A percentile compares a stretch with the other conserved stretches of the same genome.
Conservation (phyloP, 257 asterid species). For the Echium plantagineum region DNA sequence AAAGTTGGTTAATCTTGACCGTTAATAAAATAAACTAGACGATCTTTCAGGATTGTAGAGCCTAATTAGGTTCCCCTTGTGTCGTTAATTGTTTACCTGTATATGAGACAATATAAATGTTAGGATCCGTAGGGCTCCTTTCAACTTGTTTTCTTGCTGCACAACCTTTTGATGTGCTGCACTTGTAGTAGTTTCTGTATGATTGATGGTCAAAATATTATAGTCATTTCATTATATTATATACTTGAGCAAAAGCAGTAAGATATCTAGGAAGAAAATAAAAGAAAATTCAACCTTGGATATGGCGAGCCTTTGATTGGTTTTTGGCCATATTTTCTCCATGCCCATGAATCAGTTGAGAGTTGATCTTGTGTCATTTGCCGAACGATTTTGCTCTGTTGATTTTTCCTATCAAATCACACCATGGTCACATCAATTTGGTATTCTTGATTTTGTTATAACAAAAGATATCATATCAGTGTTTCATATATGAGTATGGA, state of each 20-base stretch:
- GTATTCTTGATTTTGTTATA: too few relatives aligned
- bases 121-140: slow-evolving; percentile 44
- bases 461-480: neutral
- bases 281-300: slow-evolving; percentile 40
- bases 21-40: too few relatives aligned
- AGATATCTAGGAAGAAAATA: neutral
- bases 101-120: slow-evolving; percentile 43
- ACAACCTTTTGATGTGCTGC: slow-evolving; percentile 65
- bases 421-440: neutral
- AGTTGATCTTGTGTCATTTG: slow-evolving; percentile 61
- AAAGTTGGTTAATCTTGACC: too few relatives aligned
- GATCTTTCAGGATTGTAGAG: too few relatives aligned
- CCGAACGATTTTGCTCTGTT: slow-evolving; percentile 27
- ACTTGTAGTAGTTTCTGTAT: slow-evolving; percentile 63
- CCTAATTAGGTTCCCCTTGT: too few relatives aligned
- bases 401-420: slow-evolving; percentile 37
- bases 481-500: too few relatives aligned
- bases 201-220: neutral
- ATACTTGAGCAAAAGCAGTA: neutral
- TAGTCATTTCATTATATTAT: too few relatives aligned
- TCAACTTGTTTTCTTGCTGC: slow-evolving; percentile 64
- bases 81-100: slow-evolving; percentile 8
- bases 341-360: slow-evolving; percentile 61
- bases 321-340: slow-evolving; percentile 78
- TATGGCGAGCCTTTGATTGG: slow-evolving; percentile 70